Evolutionary conservation across 2,329 filamentous ascomycete species (phyloP), one percentile per base, ranked within the genome.

Genomic region (Colletotrichum graminicola): DNA sequence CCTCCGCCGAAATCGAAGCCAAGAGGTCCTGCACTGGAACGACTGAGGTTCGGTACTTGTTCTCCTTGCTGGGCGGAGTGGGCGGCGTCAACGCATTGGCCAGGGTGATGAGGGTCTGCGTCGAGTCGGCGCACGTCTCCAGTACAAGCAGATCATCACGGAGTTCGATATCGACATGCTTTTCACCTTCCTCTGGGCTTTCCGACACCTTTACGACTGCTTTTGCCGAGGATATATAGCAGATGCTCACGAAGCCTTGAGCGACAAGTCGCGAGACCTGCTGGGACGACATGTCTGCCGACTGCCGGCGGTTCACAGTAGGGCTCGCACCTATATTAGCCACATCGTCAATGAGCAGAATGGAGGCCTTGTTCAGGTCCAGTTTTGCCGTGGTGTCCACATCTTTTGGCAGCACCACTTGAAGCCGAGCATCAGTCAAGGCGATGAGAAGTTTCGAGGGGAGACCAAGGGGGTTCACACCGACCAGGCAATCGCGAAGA

Each of bases 71-170:
- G 1, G 95, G 94, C 0, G 94, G 92, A 10, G 90, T 91, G 1
- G 96, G 95, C 5, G 95, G 96, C 47, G 91, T 90, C 5, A 99
- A 85, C 0, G 92, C 94, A 76, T 93, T 94, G 21, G 95, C 83
- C 52, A 97, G 87, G 2, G 89, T 87, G 63, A 97, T 92, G 18
- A 99, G 86, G 0, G 96, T 99, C 79, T 98, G 94, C 0, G 94
- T 98, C 1, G 96, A 99, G 81, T 99, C 96, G 39, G 96, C 96
- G 77, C 97, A 99, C 1, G 95, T 97, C 80, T 99, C 96, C 8
- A 99, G 83, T 43, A 99, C 91, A 64, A 99, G 86, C 1, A 99
- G 86, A 74, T 97, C 92, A 77, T 97, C 95, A 72, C 90, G 90
- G 57, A 98, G 84, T 74, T 97, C 93, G 1, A 98, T 86, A 75